phyloP scores from a whole-genome alignment of 257 asterid species.

The Rehmannia glutinosa region DNA sequence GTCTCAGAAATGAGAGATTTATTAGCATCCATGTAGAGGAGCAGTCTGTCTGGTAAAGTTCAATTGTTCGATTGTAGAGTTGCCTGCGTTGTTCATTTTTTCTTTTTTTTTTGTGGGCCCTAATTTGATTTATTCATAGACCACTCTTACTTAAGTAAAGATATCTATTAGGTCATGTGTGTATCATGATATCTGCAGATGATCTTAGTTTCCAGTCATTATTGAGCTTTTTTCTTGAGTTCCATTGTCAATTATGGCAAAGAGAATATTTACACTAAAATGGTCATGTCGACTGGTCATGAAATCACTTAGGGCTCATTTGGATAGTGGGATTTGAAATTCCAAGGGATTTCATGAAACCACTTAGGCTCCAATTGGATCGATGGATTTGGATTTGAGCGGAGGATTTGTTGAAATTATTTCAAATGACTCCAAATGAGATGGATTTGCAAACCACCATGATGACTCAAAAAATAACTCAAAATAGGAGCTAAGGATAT shows the following conservation, averaged over 20 bases:
- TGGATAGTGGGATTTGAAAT: no score
- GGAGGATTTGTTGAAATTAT: no score
- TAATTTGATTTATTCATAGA: constrained; percentile 21
- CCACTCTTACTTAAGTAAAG: background rate
- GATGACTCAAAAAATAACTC: no score
- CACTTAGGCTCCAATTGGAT: no score
- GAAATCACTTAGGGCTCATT: no score
- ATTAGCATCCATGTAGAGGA: constrained; percentile 69
- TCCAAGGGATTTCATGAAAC: no score
- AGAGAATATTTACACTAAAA: no score
- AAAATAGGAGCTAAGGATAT: no score
- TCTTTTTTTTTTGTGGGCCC: background rate
- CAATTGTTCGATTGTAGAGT: background rate
- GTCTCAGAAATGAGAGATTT: constrained; percentile 74
- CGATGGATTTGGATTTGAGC: no score
- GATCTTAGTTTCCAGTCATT: constrained; percentile 4
- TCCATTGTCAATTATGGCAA: background rate
- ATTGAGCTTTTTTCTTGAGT: background rate
- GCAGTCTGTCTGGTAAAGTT: constrained; percentile 14
- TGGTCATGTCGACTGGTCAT: no score
- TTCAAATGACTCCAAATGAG: no score
- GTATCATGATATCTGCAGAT: background rate
- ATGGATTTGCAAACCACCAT: no score
- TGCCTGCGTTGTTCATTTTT: background rate
- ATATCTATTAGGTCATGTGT: constrained; percentile 4